Evolutionary conservation across 1,284 basidiomycete species (phyloP).

Genomic region (Apiotrichum gracile): DNA sequence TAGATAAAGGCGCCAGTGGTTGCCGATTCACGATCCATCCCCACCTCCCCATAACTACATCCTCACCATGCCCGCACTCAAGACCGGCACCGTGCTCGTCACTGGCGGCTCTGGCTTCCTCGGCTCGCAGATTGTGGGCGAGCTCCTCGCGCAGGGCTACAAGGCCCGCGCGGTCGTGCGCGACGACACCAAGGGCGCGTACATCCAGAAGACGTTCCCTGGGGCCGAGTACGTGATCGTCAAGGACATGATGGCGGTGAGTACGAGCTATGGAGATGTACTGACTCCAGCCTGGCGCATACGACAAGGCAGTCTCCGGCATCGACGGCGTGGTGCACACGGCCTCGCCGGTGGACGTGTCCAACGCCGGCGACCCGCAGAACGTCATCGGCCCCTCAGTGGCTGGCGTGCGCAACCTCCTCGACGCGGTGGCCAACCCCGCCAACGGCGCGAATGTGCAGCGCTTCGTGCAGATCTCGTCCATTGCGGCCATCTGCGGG

Average conservation of each 20-base stretch:
- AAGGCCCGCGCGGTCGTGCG: constrained; percentile 55
- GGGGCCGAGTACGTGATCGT: constrained; percentile 35
- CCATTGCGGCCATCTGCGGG: background rate
- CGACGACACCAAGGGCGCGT: constrained; percentile 50
- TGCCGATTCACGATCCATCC: too few species aligned
- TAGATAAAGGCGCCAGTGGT: too few species aligned
- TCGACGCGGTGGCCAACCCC: background rate
- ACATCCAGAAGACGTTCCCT: constrained; percentile 50
- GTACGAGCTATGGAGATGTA: background rate
- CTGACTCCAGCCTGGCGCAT: constrained; percentile 53
- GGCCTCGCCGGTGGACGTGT: constrained; percentile 15
- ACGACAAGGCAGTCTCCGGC: constrained; percentile 61
- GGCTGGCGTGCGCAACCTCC: background rate
- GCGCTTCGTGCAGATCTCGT: background rate
- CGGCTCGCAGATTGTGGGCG: constrained; percentile 23
- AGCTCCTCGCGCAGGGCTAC: constrained; percentile 22
- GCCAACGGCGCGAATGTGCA: background rate
- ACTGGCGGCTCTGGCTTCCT: constrained; percentile 44
- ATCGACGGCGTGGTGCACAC: constrained; percentile 54
- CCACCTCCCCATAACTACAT: background rate
- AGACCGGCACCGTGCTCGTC: constrained; percentile 44
- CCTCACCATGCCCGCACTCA: constrained; percentile 46
- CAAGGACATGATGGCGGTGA: constrained; percentile 54
- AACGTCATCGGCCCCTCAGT: background rate
- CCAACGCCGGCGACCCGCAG: background rate